Evolutionary conservation across 306 rosid genomes (phyloP).

Genomic region (Pyrus communis): DNA sequence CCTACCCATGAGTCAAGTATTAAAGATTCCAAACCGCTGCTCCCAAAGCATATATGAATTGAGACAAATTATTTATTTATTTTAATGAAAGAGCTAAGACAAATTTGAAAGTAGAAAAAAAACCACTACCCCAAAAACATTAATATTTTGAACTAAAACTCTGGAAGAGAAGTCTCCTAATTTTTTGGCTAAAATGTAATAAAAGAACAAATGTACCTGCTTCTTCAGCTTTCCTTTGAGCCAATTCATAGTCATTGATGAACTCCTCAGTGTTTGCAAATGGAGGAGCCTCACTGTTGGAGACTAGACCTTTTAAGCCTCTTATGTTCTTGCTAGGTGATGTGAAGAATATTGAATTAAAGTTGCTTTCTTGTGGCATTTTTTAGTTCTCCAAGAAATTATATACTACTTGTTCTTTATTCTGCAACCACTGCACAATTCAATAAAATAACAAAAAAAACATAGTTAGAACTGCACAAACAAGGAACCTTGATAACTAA

Average conservation of each 20-base stretch:
- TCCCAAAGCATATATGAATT: background rate
- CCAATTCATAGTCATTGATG: slow-evolving; percentile 80
- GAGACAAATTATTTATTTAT: background rate
- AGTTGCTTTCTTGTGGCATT: slow-evolving; percentile 62
- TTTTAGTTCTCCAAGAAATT: background rate
- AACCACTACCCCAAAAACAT: background rate
- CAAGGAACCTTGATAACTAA: too few relatives aligned
- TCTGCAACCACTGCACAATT: background rate
- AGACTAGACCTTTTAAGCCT: slow-evolving; percentile 48
- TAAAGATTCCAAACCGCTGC: background rate
- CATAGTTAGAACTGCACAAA: background rate
- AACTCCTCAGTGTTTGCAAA: slow-evolving; percentile 47
- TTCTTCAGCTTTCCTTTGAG: slow-evolving; percentile 97
- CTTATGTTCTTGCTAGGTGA: slow-evolving; percentile 65
- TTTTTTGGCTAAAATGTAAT: background rate
- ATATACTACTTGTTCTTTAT: background rate
- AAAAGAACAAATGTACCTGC: slow-evolving; percentile 46
- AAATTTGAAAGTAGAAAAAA: background rate
- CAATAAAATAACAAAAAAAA: background rate
- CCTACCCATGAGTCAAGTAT: background rate
- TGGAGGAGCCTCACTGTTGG: slow-evolving; percentile 31
- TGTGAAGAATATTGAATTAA: slow-evolving; percentile 17
- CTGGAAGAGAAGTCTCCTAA: background rate
- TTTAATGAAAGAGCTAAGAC: background rate
- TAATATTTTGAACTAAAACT: background rate